These are phyloP conservation scores for Sphagnum tenellum DNA, from an alignment of 225 moss, liverwort and hornwort genomes.

Conservation along the genomic window DNA sequence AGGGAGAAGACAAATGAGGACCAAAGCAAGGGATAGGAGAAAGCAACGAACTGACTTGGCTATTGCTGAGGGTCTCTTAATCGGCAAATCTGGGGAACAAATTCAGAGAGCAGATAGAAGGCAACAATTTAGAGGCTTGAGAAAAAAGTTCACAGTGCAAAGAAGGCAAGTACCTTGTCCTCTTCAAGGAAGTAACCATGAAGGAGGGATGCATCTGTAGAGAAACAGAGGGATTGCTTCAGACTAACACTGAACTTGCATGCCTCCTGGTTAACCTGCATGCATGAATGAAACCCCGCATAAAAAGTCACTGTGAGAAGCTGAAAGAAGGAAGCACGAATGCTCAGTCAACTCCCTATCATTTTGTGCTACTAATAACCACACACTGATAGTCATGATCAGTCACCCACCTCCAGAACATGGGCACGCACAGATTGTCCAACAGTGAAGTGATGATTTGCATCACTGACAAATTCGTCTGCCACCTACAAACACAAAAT, in stretches of 20 bases:
- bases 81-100: too few relatives aligned
- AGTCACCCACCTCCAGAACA: constrained; percentile 54
- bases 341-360: neutral
- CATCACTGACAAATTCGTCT: constrained; percentile 77
- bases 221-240: constrained; percentile 88
- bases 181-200: constrained; percentile 79
- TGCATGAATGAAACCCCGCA: too few relatives aligned
- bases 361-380: neutral
- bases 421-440: constrained; percentile 96
- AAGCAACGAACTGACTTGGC: too few relatives aligned
- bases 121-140: too few relatives aligned
- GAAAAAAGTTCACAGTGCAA: too few relatives aligned
- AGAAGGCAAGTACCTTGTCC: constrained; percentile 45
- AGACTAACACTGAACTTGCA: constrained; percentile 68
- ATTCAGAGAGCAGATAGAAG: too few relatives aligned
- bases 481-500: constrained; percentile 42
- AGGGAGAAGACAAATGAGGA: too few relatives aligned
- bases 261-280: constrained; percentile 67
- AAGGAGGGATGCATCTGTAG: constrained; percentile 65
- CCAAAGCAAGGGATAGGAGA: too few relatives aligned
- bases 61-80: too few relatives aligned
- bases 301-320: too few relatives aligned
- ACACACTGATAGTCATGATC: neutral
- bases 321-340: too few relatives aligned
- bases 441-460: constrained; percentile 50